Evolutionary conservation across 2,329 filamentous ascomycete species (phyloP).

Genomic region (Sporothrix dimorphospora): DNA sequence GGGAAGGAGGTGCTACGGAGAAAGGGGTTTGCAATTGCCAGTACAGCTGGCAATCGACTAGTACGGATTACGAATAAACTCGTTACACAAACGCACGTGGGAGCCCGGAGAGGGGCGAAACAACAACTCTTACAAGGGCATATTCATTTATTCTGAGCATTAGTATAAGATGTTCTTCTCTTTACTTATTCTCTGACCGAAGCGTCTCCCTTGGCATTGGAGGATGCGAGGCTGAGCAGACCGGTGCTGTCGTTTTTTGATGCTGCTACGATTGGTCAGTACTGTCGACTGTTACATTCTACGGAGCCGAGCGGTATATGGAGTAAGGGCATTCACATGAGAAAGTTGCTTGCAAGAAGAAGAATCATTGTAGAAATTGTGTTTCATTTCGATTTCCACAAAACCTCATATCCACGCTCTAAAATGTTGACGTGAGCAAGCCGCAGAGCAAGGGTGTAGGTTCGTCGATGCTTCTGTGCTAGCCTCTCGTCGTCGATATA

Average conservation of each 20-base stretch:
- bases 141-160: not conserved
- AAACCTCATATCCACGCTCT: slow-evolving; percentile 6
- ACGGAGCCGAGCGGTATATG: not conserved
- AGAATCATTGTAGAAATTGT: not conserved
- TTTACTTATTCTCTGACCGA: not conserved
- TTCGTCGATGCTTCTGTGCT: not conserved
- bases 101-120: not conserved
- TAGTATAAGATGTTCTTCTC: too few species aligned
- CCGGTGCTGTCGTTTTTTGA: not conserved
- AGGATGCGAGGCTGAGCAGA: slow-evolving; percentile 1
- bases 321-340: not conserved
- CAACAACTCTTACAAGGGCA: not conserved
- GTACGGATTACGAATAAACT: slow-evolving; percentile 2
- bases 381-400: slow-evolving; percentile 10
- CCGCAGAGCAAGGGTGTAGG: not conserved
- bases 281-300: not conserved
- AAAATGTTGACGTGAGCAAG: slow-evolving; percentile 3
- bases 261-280: not conserved
- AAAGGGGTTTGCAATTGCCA: not conserved
- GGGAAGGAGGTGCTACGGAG: not conserved
- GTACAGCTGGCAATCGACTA: too few species aligned
- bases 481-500: not conserved
- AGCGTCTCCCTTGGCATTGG: not conserved
- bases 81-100: slow-evolving; percentile 15
- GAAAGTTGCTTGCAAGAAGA: not conserved